A percentile compares a stretch with the other conserved stretches of the same genome.
Conservation (phyloP, 1,284 basidiomycete species). For the Malassezia psittaci region DNA sequence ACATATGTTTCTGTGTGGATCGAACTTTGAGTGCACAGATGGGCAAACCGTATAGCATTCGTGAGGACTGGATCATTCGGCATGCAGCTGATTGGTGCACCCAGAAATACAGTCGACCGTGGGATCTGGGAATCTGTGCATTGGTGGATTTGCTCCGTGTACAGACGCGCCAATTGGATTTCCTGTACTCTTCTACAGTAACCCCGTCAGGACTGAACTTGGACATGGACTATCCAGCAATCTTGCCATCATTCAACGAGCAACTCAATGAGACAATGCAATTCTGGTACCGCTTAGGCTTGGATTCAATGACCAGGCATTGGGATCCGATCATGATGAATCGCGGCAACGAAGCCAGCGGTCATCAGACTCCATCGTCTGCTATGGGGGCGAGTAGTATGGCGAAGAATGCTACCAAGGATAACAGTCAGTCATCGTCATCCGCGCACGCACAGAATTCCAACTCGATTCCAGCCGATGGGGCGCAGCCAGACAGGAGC, state of each 20-base stretch:
- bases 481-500: neutral
- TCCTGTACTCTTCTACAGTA: slow-evolving; percentile 73
- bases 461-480: neutral
- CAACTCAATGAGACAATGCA: slow-evolving; percentile 57
- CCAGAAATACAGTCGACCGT: slow-evolving; percentile 34
- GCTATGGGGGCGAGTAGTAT: neutral
- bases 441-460: neutral
- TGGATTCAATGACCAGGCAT: slow-evolving; percentile 8
- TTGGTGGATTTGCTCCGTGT: slow-evolving; percentile 33
- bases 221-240: slow-evolving; percentile 74
- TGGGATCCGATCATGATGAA: slow-evolving; percentile 1
- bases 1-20: slow-evolving; percentile 79
- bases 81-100: slow-evolving; percentile 62
- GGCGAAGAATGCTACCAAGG: neutral
- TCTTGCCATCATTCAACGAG: slow-evolving; percentile 72
- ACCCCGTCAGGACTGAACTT: slow-evolving; percentile 71
- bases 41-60: slow-evolving; percentile 76
- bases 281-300: slow-evolving; percentile 16
- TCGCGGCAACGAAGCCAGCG: neutral
- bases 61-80: slow-evolving; percentile 73
- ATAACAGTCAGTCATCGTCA: neutral
- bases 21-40: slow-evolving; percentile 73
- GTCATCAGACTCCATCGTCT: neutral
- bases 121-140: slow-evolving; percentile 41
- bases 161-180: slow-evolving; percentile 70